These are phyloP conservation scores for Porphyrellus cyaneotinctus DNA, from an alignment of 768 basidiomycete species.

Conservation along the genomic window DNA sequence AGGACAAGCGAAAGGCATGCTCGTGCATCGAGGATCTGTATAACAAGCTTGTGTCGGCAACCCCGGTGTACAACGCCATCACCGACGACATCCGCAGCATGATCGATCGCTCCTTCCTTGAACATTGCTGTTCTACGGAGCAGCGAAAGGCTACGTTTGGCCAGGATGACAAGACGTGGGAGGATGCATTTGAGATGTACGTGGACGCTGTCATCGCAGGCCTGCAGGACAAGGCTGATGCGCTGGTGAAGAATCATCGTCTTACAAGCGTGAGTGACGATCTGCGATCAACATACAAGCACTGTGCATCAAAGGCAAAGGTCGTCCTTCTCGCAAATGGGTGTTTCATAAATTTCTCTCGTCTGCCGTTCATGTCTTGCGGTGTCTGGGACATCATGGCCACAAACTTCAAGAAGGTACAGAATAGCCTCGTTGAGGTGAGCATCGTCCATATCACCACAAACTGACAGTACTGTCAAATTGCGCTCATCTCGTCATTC, in stretches of 20 bases:
- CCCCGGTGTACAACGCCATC: neutral
- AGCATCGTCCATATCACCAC: too few relatives aligned
- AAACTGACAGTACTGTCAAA: too few relatives aligned
- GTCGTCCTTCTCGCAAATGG: neutral
- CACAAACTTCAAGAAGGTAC: neutral
- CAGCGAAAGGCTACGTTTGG: too few relatives aligned
- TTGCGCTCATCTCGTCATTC: neutral
- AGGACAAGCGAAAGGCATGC: too few relatives aligned
- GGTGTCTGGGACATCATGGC: neutral
- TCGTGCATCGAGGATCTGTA: too few relatives aligned
- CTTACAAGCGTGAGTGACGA: neutral
- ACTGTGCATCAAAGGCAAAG: neutral
- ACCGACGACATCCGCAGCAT: neutral
- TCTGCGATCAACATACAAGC: neutral
- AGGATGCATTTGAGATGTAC: neutral
- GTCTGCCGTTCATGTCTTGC: neutral
- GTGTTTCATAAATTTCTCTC: too few relatives aligned
- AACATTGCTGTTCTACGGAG: neutral
- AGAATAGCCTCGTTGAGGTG: neutral
- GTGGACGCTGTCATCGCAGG: neutral
- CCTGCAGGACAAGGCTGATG: neutral
- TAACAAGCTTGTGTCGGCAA: neutral
- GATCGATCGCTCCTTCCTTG: neutral
- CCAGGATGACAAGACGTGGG: neutral
- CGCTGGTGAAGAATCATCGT: neutral